These are phyloP conservation scores for Breynia disticha DNA, from an alignment of 441 rosid species.

Conservation along the genomic window DNA sequence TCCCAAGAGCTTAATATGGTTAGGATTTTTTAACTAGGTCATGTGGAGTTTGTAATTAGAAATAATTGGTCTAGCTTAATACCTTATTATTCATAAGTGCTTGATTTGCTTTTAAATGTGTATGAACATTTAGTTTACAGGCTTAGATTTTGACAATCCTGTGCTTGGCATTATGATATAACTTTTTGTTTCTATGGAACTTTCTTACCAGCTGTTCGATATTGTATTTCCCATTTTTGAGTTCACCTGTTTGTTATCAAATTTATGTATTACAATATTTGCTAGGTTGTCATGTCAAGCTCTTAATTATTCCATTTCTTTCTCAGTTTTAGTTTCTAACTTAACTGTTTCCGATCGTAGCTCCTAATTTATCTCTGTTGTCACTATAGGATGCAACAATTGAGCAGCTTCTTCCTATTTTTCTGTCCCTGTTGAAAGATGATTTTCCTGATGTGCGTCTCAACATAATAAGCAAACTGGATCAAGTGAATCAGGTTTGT, in stretches of 20 bases:
- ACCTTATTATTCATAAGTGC: too few relatives aligned
- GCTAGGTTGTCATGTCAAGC: background rate
- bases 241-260: background rate
- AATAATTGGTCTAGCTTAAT: too few relatives aligned
- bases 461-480: constrained; percentile 95
- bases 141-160: too few relatives aligned
- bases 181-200: too few relatives aligned
- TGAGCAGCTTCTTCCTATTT: constrained; percentile 93
- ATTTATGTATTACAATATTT: constrained; percentile 1
- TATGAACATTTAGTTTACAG: too few relatives aligned
- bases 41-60: too few relatives aligned
- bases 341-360: too few relatives aligned
- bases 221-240: background rate
- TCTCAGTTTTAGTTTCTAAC: too few relatives aligned
- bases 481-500: constrained; percentile 94
- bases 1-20: background rate
- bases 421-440: constrained; percentile 87
- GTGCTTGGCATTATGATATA: too few relatives aligned
- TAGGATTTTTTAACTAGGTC: background rate
- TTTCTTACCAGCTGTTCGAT: too few relatives aligned
- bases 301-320: too few relatives aligned
- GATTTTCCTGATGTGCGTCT: constrained; percentile 96
- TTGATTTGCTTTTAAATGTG: too few relatives aligned
- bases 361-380: constrained; percentile 13
- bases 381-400: constrained; percentile 82